phyloP scores from a whole-genome alignment of 108 stramenopile species.

The Cyclotella atomus region DNA sequence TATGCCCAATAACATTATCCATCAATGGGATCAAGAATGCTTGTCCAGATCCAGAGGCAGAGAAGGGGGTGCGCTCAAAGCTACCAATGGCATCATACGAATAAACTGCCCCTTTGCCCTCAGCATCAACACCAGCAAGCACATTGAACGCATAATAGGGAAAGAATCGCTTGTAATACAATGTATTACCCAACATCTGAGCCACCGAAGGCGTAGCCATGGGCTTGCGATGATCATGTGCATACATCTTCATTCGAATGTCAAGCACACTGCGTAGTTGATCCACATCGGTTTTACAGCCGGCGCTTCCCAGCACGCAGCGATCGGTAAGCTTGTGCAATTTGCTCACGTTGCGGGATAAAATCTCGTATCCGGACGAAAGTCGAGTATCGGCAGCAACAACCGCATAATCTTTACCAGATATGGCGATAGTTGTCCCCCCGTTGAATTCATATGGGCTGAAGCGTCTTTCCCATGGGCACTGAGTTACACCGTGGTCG shows the following conservation, averaged over 20 bases:
- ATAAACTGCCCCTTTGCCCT: constrained; percentile 95
- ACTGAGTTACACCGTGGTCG: too few species aligned
- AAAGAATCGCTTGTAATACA: constrained; percentile 98
- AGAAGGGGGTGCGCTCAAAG: constrained; percentile 90
- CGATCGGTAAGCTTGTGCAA: constrained; percentile 82
- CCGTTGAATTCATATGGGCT: constrained; percentile 94
- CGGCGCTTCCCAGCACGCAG: constrained; percentile 92
- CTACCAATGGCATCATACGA: constrained; percentile 98
- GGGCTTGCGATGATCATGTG: constrained; percentile 93
- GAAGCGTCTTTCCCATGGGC: constrained; percentile 87
- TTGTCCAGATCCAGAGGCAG: constrained; percentile 91
- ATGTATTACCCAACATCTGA: constrained; percentile 94
- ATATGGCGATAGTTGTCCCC: constrained; percentile 90
- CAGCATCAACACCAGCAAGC: constrained; percentile 94
- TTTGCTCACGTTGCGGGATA: constrained; percentile 88
- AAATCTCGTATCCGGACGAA: constrained; percentile 91
- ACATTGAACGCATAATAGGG: constrained; percentile 99
- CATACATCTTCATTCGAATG: constrained; percentile 89
- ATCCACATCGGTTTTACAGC: constrained; percentile 97
- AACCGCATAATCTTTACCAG: constrained; percentile 94
- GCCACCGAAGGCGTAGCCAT: constrained; percentile 95
- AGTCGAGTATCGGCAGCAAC: constrained; percentile 96
- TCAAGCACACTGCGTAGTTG: constrained; percentile 91
- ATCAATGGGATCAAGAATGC: constrained; percentile 90
- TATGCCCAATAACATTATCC: constrained; percentile 95